Conservation (phyloP, 176 grass and related monocot genomes). For the Avena insularis region DNA sequence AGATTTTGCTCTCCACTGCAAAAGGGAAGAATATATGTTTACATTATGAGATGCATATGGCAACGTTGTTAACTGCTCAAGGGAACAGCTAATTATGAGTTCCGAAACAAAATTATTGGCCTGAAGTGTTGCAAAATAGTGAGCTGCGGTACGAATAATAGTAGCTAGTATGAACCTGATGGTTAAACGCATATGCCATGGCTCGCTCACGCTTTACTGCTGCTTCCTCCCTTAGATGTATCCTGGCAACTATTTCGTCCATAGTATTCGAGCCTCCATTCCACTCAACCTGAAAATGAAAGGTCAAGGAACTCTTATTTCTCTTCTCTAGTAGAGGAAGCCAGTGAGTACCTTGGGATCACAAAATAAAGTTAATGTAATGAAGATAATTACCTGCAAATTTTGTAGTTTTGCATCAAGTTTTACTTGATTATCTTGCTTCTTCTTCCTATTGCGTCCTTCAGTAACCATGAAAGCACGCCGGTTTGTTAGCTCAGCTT, state of each 20-base stretch:
- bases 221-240: slow-evolving; percentile 94
- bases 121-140: not conserved
- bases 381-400: slow-evolving; percentile 64
- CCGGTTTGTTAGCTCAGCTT: slow-evolving; percentile 79
- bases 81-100: not conserved
- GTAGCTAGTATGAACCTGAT: slow-evolving; percentile 66
- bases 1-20: slow-evolving; percentile 90
- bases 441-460: slow-evolving; percentile 88
- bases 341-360: not conserved
- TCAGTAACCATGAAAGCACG: slow-evolving; percentile 90
- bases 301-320: not conserved
- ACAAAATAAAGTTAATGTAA: not conserved
- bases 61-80: not conserved
- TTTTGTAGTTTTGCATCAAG: slow-evolving; percentile 92
- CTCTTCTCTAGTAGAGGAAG: not conserved
- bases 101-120: not conserved
- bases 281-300: slow-evolving; percentile 70
- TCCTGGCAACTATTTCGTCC: slow-evolving; percentile 81
- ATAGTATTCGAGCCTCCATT: slow-evolving; percentile 82
- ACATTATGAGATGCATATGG: not conserved
- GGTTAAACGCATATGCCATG: slow-evolving; percentile 94
- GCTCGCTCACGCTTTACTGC: slow-evolving; percentile 88
- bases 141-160: not conserved
- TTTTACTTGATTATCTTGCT: slow-evolving; percentile 87
- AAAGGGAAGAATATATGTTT: not conserved